phyloP scores from a whole-genome alignment of 1,284 basidiomycete species.

The Rhizopogon parksii region DNA sequence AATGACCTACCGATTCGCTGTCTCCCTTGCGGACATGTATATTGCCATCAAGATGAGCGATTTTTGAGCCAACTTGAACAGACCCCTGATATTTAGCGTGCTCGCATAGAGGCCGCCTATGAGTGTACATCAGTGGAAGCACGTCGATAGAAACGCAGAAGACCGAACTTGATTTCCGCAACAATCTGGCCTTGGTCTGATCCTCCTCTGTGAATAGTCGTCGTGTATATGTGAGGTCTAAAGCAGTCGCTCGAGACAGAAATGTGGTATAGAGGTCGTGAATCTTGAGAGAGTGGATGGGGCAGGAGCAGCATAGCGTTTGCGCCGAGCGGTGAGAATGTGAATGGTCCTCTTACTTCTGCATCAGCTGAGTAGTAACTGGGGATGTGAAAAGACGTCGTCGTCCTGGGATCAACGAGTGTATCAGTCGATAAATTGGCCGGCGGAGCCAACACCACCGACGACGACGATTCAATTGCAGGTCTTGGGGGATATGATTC shows the following conservation, averaged over 20 bases:
- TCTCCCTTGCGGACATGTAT: background rate
- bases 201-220: background rate
- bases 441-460: background rate
- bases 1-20: background rate
- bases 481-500: background rate
- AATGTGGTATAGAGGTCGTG: background rate
- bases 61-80: background rate
- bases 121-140: background rate
- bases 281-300: background rate
- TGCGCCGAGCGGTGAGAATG: background rate
- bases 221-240: background rate
- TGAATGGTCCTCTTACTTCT: slow-evolving; percentile 1
- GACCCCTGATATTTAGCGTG: background rate
- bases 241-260: background rate
- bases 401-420: background rate
- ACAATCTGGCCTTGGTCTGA: background rate
- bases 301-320: background rate
- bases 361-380: background rate
- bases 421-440: background rate
- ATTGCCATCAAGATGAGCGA: background rate
- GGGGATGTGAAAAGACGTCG: background rate
- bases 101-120: background rate
- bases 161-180: background rate
- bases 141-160: background rate
- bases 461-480: background rate